Conservation (phyloP, 2,329 filamentous ascomycete species). For the Trichoderma arundinaceum region DNA sequence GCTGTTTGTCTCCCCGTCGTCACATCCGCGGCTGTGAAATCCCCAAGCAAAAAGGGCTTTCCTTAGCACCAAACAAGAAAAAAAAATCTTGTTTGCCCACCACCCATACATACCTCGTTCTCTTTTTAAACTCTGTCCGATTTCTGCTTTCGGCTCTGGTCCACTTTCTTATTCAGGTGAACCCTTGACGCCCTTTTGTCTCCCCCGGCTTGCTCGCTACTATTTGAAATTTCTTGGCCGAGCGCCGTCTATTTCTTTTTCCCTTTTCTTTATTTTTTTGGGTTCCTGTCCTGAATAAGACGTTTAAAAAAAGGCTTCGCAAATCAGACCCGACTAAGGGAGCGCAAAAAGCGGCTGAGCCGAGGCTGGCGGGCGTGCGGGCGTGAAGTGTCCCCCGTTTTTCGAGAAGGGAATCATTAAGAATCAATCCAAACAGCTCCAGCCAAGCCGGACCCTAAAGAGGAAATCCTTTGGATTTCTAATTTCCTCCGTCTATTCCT, state of each 20-base stretch:
- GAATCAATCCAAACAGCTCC: not conserved
- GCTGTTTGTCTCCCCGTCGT: too few relatives aligned
- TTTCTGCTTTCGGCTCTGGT: constrained; percentile 1
- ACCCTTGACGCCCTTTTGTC: not conserved
- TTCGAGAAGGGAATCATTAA: not conserved
- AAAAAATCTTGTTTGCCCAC: too few relatives aligned
- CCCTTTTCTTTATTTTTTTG: not conserved
- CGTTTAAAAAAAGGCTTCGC: too few relatives aligned
- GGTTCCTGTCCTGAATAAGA: too few relatives aligned
- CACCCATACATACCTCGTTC: too few relatives aligned
- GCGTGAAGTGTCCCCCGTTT: not conserved
- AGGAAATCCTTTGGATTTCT: constrained; percentile 10
- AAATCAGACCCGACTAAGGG: not conserved
- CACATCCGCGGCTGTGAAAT: too few relatives aligned
- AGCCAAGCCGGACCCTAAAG: constrained; percentile 2
- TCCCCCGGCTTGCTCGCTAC: not conserved
- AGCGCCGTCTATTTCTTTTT: not conserved
- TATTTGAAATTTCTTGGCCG: too few relatives aligned
- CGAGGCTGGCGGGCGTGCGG: not conserved
- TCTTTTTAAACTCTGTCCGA: not conserved
- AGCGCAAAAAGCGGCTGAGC: not conserved
- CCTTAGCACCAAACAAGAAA: too few relatives aligned
- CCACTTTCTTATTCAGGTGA: constrained; percentile 16
- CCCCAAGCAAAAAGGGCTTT: too few relatives aligned
- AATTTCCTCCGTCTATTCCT: constrained; percentile 2